Percentiles rank a stretch among this genome's conserved stretches.
These are phyloP conservation scores for Colletotrichum echinochloae DNA, from an alignment of 2,329 filamentous ascomycete species.

Conservation along the genomic window DNA sequence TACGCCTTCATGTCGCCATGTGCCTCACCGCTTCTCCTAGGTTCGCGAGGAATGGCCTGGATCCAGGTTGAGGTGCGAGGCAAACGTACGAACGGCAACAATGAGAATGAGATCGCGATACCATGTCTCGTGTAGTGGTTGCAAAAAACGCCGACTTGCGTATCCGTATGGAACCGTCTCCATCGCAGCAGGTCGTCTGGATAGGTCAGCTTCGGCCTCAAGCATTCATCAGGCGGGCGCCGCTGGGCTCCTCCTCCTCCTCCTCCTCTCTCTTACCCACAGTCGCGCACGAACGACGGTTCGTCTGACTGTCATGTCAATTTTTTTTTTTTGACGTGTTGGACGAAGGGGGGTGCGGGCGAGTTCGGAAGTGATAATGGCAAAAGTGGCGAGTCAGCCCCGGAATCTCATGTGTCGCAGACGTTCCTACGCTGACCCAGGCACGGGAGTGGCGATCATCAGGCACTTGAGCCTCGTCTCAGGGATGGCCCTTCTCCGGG, in stretches of 20 bases:
- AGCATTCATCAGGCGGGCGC: constrained; percentile 24
- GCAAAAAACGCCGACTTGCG: constrained; percentile 30
- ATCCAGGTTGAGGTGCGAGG: neutral
- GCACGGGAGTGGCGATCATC: constrained; percentile 37
- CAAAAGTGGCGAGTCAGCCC: constrained; percentile 24
- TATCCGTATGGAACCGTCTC: constrained; percentile 1
- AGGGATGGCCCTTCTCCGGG: constrained; percentile 27
- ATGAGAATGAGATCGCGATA: constrained; percentile 22
- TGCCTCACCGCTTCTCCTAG: constrained; percentile 32
- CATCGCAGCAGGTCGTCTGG: constrained; percentile 18
- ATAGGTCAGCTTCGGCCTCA: constrained; percentile 31
- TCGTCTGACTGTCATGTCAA: constrained; percentile 23
- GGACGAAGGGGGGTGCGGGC: neutral
- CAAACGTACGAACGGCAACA: constrained; percentile 1
- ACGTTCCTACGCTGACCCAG: constrained; percentile 35
- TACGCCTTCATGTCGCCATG: constrained; percentile 17
- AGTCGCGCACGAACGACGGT: constrained; percentile 19
- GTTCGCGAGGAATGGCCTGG: constrained; percentile 13
- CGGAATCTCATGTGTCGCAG: constrained; percentile 21
- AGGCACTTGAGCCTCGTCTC: constrained; percentile 39
- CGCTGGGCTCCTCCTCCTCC: constrained; percentile 7
- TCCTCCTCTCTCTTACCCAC: constrained; percentile 3
- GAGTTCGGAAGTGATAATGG: constrained; percentile 32
- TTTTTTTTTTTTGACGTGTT: constrained; percentile 18
- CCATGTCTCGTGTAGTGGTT: constrained; percentile 40